phyloP scores from a whole-genome alignment of 75 land plant genomes.

The Sequoiadendron giganteum region DNA sequence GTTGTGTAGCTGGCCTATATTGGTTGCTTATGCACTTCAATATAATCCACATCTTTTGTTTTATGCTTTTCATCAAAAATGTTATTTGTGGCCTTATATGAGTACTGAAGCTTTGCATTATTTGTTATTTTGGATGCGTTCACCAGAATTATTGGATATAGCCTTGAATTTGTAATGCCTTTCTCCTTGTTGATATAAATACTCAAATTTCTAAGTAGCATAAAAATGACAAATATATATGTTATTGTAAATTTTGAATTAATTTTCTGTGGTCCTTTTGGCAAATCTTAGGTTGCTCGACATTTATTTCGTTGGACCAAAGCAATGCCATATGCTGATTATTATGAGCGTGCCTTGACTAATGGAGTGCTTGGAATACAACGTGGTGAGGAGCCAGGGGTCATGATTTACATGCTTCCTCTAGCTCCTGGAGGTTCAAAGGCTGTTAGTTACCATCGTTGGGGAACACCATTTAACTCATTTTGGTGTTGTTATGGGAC shows the following conservation, averaged over 20 bases:
- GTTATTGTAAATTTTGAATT: neutral
- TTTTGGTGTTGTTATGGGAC: slow-evolving; percentile 99
- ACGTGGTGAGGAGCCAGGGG: slow-evolving; percentile 85
- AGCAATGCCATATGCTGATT: slow-evolving; percentile 80
- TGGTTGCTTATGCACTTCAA: too few relatives aligned
- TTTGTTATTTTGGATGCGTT: neutral
- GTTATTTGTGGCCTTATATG: neutral
- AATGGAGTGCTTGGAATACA: slow-evolving; percentile 90
- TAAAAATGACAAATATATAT: neutral
- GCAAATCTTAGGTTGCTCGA: slow-evolving; percentile 64
- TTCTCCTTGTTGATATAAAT: slow-evolving; percentile 6
- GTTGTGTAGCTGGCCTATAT: too few relatives aligned
- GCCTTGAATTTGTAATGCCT: neutral
- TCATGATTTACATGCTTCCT: slow-evolving; percentile 98
- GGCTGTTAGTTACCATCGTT: slow-evolving; percentile 74
- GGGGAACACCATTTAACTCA: slow-evolving; percentile 79
- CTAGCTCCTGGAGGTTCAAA: slow-evolving; percentile 79
- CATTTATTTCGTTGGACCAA: slow-evolving; percentile 91
- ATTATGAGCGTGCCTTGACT: slow-evolving; percentile 85
- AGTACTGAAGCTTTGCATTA: neutral
- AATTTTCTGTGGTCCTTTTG: neutral
- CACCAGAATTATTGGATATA: neutral
- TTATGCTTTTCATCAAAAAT: neutral
- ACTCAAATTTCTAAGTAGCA: neutral
- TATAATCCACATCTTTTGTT: too few relatives aligned